Percentiles rank a stretch among this genome's conserved stretches.
These are phyloP conservation scores for Edaphochlamys debaryana DNA, from an alignment of 139 green algal genomes.

Conservation along the genomic window DNA sequence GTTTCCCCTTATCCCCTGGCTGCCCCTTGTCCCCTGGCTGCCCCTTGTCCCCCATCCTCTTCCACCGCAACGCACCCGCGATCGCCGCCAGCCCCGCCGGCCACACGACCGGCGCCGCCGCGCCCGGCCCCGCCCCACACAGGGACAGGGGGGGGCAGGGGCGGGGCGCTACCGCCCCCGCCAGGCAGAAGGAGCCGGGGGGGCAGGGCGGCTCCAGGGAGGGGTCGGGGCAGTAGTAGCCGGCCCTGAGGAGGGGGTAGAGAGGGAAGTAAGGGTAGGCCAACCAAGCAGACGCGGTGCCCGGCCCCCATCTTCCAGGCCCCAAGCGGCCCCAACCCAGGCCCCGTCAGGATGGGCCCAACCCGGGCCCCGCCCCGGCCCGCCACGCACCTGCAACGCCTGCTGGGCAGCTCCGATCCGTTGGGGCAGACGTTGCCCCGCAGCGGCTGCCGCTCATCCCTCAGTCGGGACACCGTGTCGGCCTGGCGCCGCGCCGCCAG, in stretches of 20 bases:
- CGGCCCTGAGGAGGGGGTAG: constrained; percentile 44
- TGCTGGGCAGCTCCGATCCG: constrained; percentile 3
- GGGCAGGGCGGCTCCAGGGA: constrained; percentile 45
- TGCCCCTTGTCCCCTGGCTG: no score
- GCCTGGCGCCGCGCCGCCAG: neutral
- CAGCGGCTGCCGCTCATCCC: constrained; percentile 40
- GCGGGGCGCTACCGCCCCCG: constrained; percentile 38
- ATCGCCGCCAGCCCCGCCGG: constrained; percentile 25
- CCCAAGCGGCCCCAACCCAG: no score
- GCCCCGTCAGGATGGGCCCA: no score
- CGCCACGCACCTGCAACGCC: constrained; percentile 38
- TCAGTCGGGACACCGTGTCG: constrained; percentile 23
- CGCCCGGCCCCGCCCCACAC: constrained; percentile 47
- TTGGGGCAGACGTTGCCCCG: constrained; percentile 55
- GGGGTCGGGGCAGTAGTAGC: constrained; percentile 53
- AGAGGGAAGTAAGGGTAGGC: no score
- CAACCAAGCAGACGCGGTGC: no score
- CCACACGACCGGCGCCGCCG: constrained; percentile 28
- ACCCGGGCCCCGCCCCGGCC: no score
- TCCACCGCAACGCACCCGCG: no score
- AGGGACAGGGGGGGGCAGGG: constrained; percentile 41
- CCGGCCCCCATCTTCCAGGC: no score
- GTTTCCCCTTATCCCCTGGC: no score
- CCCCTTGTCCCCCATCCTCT: no score
- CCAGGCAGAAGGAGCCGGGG: constrained; percentile 38